Base-by-base conservation (phyloP, 2,329 filamentous ascomycete genomes). In the Escovopsis sp. region DNA sequence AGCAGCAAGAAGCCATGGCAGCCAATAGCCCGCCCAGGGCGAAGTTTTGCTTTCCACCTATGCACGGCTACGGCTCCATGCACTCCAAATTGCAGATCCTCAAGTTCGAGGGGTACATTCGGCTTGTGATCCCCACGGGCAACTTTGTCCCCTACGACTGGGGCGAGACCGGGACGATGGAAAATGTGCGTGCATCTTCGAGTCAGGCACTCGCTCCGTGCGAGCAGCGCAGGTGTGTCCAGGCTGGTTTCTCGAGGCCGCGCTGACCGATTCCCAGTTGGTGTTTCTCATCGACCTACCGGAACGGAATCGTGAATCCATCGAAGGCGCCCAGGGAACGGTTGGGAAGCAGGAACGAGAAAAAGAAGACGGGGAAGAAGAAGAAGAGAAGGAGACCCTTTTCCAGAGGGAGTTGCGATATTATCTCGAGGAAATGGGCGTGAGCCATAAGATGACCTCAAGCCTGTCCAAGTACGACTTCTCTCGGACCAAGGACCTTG, bases 221-320 rank as follows among this genome's bases (percentile, higher is more conserved):
- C 3, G 8, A 3, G 21, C 11, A 11, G 21, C 11, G 21, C 8
- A 11, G 11, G 21, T 8, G 9, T 8, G 21, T 25, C 21, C 9
- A 25, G 21, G 21, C 21, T 25, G 21, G 11, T 8, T 25, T 25
- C 8, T n/a, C n/a, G 8, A 25, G 11, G 21, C 11, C 21, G 21
- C 11, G 21, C 45, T 50, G 43, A 48, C 43, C 32, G 29, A 25
- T 48, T 44, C 39, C 26, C 38, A 81, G 76, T 79, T 77, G 47
- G 74, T 87, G 7, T 96, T 94, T 52, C 52, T 96, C n/a, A 87
- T 98, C 44, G 90, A 98, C 52, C 70, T 96, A 8, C 88, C 90
- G 5, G 66, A 70, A 28, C 54, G 73, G 17, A 47, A 58, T n/a
- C n/a, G n/a, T n/a, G n/a, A n/a, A n/a, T n/a, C n/a, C n/a, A n/a